Conservation (phyloP, 148 eudicot species). For the Fagopyrum tataricum region DNA sequence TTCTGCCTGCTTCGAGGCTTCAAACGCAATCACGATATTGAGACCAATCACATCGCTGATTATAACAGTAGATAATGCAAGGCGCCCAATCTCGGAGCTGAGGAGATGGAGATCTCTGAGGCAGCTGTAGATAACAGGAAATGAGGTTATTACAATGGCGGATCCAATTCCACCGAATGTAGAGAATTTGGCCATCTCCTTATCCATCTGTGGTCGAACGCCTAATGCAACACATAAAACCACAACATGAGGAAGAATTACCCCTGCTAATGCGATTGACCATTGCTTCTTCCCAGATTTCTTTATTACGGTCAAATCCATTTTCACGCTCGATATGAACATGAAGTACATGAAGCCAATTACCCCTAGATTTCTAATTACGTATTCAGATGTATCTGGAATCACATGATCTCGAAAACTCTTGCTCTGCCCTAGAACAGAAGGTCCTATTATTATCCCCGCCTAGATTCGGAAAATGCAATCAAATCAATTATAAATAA, state of each 20-base stretch:
- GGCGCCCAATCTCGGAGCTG: conserved; percentile 69
- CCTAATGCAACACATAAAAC: conserved; percentile 22
- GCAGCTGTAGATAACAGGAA: conserved; percentile 55
- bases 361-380: conserved; percentile 41
- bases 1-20: conserved; percentile 55
- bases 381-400: conserved; percentile 36
- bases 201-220: conserved; percentile 32
- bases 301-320: conserved; percentile 37
- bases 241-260: conserved; percentile 27
- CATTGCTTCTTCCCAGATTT: conserved; percentile 51
- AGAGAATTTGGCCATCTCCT: conserved; percentile 27
- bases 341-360: conserved; percentile 73
- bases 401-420: conserved; percentile 27
- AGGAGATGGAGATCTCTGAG: conserved; percentile 64
- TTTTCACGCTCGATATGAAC: conserved; percentile 66
- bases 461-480: conserved; percentile 34
- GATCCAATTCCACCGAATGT: conserved; percentile 52
- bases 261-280: conserved; percentile 35
- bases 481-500: neutral
- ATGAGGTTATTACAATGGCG: conserved; percentile 41
- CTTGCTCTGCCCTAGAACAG: conserved; percentile 44
- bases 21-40: conserved; percentile 34
- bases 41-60: conserved; percentile 54
- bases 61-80: conserved; percentile 48
- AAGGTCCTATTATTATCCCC: conserved; percentile 78